Conservation (phyloP, 1,139 yeast genomes). For the Lodderomyces theae region DNA sequence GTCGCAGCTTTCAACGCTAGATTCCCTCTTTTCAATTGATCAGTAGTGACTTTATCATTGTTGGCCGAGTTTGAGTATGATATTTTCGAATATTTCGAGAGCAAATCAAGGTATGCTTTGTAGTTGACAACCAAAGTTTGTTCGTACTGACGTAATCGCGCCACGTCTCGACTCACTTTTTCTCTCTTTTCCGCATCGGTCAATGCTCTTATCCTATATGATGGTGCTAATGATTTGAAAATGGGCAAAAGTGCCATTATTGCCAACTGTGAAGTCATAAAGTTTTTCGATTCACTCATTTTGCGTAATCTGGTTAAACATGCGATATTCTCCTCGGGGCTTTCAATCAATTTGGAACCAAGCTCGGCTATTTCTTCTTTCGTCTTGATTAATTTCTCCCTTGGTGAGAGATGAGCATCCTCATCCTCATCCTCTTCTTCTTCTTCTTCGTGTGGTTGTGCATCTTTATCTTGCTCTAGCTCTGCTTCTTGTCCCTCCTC, state of each 20-base stretch:
- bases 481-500: slow-evolving; percentile 23
- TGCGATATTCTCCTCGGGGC: slow-evolving; percentile 81
- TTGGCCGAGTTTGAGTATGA: slow-evolving; percentile 41
- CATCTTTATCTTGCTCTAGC: too few species aligned
- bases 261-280: slow-evolving; percentile 70
- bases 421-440: slow-evolving; percentile 31
- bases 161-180: slow-evolving; percentile 79
- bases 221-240: slow-evolving; percentile 82
- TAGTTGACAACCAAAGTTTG: slow-evolving; percentile 71
- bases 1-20: slow-evolving; percentile 75
- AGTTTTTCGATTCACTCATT: slow-evolving; percentile 66
- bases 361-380: slow-evolving; percentile 83
- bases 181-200: slow-evolving; percentile 79
- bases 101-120: slow-evolving; percentile 59
- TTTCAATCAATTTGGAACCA: slow-evolving; percentile 77
- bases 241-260: slow-evolving; percentile 79
- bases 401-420: slow-evolving; percentile 52
- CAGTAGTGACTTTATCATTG: slow-evolving; percentile 34
- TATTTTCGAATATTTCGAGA: slow-evolving; percentile 43
- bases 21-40: slow-evolving; percentile 49
- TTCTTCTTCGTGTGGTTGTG: too few species aligned
- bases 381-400: slow-evolving; percentile 54
- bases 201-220: slow-evolving; percentile 80
- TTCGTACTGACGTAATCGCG: slow-evolving; percentile 73
- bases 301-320: slow-evolving; percentile 68